phyloP scores from a whole-genome alignment of 495 filamentous ascomycete species.

The Cudoniella acicularis region DNA sequence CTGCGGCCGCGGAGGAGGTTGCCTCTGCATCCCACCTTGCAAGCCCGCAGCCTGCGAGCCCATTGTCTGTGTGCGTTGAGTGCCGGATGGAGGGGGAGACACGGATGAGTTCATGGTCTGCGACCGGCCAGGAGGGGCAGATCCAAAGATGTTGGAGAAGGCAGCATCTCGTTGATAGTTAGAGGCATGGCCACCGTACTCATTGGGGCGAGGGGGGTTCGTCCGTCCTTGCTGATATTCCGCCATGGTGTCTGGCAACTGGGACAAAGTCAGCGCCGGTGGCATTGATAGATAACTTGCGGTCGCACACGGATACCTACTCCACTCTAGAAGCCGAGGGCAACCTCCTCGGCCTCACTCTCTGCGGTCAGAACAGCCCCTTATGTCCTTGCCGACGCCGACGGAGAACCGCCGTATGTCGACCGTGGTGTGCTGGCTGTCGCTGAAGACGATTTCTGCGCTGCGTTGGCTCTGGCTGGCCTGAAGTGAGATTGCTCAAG shows the following conservation, averaged over 20 bases:
- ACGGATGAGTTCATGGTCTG: slow-evolving; percentile 79
- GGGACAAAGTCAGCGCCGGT: not conserved
- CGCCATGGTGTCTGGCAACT: slow-evolving; percentile 57
- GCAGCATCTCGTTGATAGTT: slow-evolving; percentile 86
- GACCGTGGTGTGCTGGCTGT: slow-evolving; percentile 8
- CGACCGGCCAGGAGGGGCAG: slow-evolving; percentile 79
- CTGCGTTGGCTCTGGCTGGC: not conserved
- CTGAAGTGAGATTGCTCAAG: slow-evolving; percentile 9
- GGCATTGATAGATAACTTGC: not conserved
- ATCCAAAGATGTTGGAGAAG: slow-evolving; percentile 94
- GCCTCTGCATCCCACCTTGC: slow-evolving; percentile 23
- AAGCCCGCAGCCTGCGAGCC: slow-evolving; percentile 13
- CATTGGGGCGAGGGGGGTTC: slow-evolving; percentile 53
- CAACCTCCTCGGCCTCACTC: slow-evolving; percentile 17
- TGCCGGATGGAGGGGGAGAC: slow-evolving; percentile 41
- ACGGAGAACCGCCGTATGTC: slow-evolving; percentile 20
- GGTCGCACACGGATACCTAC: slow-evolving; percentile 2
- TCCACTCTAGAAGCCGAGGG: slow-evolving; percentile 15
- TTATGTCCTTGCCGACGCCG: slow-evolving; percentile 15
- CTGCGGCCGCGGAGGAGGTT: slow-evolving; percentile 26
- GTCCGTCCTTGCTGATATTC: slow-evolving; percentile 80
- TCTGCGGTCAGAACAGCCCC: slow-evolving; percentile 10
- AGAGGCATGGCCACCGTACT: slow-evolving; percentile 66
- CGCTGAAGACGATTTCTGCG: not conserved
- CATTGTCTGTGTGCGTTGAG: slow-evolving; percentile 31